These are phyloP conservation scores for Amniculicola lignicola DNA, from an alignment of 495 filamentous ascomycete genomes.

Conservation along the genomic window DNA sequence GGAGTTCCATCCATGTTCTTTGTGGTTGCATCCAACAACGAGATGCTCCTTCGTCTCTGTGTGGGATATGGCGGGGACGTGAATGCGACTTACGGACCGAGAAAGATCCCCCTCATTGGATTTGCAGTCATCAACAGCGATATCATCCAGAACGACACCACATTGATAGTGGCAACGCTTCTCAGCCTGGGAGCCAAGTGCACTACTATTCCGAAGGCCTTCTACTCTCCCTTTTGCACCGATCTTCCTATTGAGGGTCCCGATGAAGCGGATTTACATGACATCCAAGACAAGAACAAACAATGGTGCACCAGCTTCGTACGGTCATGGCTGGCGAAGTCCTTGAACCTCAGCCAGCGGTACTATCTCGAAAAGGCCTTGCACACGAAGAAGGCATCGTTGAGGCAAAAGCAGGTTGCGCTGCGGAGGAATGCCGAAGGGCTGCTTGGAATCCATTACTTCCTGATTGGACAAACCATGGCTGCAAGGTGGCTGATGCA, in stretches of 20 bases:
- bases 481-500: slow-evolving; percentile 41
- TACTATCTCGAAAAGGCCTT: slow-evolving; percentile 40
- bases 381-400: slow-evolving; percentile 30
- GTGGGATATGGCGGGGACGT: slow-evolving; percentile 35
- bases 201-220: slow-evolving; percentile 8
- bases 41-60: slow-evolving; percentile 40
- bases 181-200: slow-evolving; percentile 44
- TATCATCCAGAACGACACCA: slow-evolving; percentile 40
- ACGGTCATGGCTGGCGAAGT: background rate
- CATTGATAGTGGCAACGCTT: slow-evolving; percentile 38
- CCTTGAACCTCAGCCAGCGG: background rate
- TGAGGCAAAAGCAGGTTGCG: slow-evolving; percentile 42
- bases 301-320: background rate
- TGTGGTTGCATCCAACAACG: slow-evolving; percentile 44
- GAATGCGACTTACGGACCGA: slow-evolving; percentile 20
- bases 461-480: slow-evolving; percentile 47
- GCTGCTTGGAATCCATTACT: slow-evolving; percentile 47
- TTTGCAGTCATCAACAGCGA: slow-evolving; percentile 45
- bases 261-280: background rate
- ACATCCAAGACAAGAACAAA: background rate
- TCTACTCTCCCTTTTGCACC: slow-evolving; percentile 8
- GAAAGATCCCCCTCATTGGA: slow-evolving; percentile 45
- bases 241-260: slow-evolving; percentile 9
- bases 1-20: slow-evolving; percentile 49
- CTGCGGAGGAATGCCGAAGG: slow-evolving; percentile 34